phyloP scores from a whole-genome alignment of 176 grass and related monocot genomes.

The Oryza nivara region DNA sequence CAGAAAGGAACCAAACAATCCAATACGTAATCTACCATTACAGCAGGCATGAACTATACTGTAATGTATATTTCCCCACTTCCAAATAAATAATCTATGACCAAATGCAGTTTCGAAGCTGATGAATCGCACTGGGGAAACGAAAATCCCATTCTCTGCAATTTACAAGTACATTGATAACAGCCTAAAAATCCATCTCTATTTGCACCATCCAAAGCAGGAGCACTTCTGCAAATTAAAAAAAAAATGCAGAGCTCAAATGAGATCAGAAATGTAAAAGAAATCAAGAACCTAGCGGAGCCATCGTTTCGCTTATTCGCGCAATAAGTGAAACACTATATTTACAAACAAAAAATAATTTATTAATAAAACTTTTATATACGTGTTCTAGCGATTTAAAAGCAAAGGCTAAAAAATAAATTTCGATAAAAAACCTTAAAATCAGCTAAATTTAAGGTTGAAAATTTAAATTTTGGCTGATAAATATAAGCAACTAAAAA shows the following conservation, averaged over 20 bases:
- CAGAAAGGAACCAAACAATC: slow-evolving; percentile 35
- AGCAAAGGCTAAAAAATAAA: too few relatives aligned
- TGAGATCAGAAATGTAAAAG: not conserved
- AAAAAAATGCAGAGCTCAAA: not conserved
- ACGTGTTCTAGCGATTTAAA: too few relatives aligned
- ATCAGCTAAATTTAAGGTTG: too few relatives aligned
- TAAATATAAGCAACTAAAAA: too few relatives aligned
- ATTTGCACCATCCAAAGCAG: slow-evolving; percentile 86
- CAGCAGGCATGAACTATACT: slow-evolving; percentile 9
- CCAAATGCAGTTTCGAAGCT: not conserved
- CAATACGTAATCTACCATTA: slow-evolving; percentile 5
- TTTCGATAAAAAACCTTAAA: too few relatives aligned
- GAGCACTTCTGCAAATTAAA: slow-evolving; percentile 53
- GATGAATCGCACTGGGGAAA: slow-evolving; percentile 2
- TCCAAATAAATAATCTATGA: not conserved
- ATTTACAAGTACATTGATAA: slow-evolving; percentile 26
- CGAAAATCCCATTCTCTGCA: not conserved
- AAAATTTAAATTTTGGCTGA: too few relatives aligned
- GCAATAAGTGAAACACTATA: too few relatives aligned
- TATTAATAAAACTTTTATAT: too few relatives aligned
- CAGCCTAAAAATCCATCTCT: slow-evolving; percentile 21
- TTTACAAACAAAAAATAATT: too few relatives aligned
- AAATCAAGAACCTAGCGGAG: too few relatives aligned
- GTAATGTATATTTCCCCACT: not conserved
- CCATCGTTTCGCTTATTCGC: too few relatives aligned